phyloP scores from a whole-genome alignment of 2,329 filamentous ascomycete species.

The Epichloe baconii region DNA sequence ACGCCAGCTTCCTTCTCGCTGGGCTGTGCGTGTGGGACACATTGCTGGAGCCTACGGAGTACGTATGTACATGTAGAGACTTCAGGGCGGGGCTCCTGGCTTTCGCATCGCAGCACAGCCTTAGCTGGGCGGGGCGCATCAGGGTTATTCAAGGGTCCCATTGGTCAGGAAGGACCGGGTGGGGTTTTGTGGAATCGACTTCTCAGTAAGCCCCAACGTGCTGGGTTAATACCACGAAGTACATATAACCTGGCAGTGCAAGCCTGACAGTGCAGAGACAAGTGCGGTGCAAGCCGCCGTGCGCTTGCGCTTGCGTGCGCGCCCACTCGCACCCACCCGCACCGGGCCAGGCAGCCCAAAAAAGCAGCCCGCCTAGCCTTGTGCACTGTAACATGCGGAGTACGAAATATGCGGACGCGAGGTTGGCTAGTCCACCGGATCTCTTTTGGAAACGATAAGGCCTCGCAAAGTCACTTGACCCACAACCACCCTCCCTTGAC shows the following conservation, averaged over 20 bases:
- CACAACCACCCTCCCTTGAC: too few relatives aligned
- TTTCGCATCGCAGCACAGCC: slow-evolving; percentile 9
- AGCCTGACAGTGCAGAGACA: too few relatives aligned
- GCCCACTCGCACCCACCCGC: too few relatives aligned
- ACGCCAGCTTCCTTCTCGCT: background rate
- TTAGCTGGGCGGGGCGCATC: slow-evolving; percentile 13
- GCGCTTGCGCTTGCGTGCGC: too few relatives aligned
- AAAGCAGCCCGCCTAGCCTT: background rate
- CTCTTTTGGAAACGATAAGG: too few relatives aligned
- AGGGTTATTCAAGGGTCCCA: slow-evolving; percentile 2
- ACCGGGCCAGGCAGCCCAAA: too few relatives aligned
- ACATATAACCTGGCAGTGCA: too few relatives aligned
- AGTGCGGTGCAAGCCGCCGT: too few relatives aligned
- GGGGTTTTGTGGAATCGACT: background rate
- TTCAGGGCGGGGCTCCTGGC: background rate
- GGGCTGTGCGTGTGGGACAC: background rate
- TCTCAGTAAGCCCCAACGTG: background rate
- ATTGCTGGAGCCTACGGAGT: background rate
- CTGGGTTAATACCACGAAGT: background rate
- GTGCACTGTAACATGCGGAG: background rate
- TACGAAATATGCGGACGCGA: background rate
- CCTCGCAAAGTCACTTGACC: too few relatives aligned
- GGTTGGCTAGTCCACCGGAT: background rate
- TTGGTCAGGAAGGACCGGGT: background rate
- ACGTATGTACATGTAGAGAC: background rate